phyloP scores from a whole-genome alignment of 441 rosid genomes.

The Biscutella auriculata region DNA sequence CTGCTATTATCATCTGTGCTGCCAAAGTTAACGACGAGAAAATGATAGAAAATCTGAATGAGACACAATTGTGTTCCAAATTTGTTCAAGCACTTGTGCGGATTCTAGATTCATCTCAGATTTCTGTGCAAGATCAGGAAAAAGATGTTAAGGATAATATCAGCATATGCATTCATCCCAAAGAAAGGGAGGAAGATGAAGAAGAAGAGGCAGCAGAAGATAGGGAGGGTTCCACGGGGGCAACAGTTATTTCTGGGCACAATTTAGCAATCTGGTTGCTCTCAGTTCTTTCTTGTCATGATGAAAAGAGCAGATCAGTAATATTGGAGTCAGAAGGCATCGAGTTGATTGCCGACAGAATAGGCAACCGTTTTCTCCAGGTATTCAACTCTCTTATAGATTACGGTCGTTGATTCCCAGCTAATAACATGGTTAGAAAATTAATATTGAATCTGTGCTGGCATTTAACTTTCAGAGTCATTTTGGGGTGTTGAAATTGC shows the following conservation, averaged over 20 bases:
- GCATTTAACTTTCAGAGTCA: background rate
- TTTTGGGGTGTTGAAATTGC: background rate
- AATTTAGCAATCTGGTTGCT: slow-evolving; percentile 89
- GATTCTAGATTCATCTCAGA: slow-evolving; percentile 48
- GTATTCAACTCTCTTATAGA: slow-evolving; percentile 26
- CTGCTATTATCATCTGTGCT: slow-evolving; percentile 90
- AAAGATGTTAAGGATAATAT: slow-evolving; percentile 40
- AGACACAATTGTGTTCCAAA: slow-evolving; percentile 46
- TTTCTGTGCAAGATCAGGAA: slow-evolving; percentile 38
- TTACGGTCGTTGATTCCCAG: background rate
- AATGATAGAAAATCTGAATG: slow-evolving; percentile 80
- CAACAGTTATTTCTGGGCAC: slow-evolving; percentile 53
- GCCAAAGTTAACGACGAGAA: slow-evolving; percentile 80
- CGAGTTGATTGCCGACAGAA: slow-evolving; percentile 77
- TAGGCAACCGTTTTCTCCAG: slow-evolving; percentile 62
- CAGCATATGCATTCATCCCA: slow-evolving; percentile 51
- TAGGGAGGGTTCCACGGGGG: slow-evolving; percentile 36
- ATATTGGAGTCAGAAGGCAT: slow-evolving; percentile 95
- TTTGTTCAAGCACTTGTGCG: slow-evolving; percentile 77
- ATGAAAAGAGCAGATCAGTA: slow-evolving; percentile 63
- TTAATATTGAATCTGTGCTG: background rate
- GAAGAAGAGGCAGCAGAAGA: slow-evolving; percentile 53
- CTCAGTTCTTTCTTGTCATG: slow-evolving; percentile 89
- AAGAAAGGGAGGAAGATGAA: slow-evolving; percentile 44
- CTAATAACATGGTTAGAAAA: background rate